phyloP scores from a whole-genome alignment of 257 asterid species.

The Salvia miltiorrhiza region DNA sequence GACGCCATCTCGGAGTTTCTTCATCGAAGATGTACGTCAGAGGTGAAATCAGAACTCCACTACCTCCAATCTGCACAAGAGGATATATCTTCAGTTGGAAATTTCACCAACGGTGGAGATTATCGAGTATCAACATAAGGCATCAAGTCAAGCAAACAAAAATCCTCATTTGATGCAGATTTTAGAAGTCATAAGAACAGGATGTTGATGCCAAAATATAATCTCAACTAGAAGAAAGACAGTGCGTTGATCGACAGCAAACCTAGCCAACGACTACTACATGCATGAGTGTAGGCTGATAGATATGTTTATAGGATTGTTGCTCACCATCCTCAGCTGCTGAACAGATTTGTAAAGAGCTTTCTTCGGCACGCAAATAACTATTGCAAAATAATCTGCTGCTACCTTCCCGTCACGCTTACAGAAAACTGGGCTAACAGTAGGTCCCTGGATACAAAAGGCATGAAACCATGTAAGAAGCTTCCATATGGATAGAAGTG shows the following conservation, averaged over 20 bases:
- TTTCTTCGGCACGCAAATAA: conserved; percentile 88
- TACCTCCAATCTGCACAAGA: conserved; percentile 86
- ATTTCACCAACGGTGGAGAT: not conserved
- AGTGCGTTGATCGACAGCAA: not conserved
- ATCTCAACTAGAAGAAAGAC: conserved; percentile 1
- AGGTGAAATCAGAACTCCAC: conserved; percentile 92
- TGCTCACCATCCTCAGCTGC: conserved; percentile 90
- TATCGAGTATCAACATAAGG: not conserved
- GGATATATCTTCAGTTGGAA: not conserved
- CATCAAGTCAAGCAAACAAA: no score
- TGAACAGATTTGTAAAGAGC: conserved; percentile 84
- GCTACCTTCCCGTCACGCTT: conserved; percentile 53
- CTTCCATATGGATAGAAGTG: not conserved
- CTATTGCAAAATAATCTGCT: conserved; percentile 79
- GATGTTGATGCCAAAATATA: not conserved
- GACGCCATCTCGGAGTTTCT: conserved; percentile 97
- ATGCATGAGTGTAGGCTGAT: conserved; percentile 2
- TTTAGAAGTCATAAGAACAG: not conserved
- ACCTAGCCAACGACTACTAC: conserved; percentile 1
- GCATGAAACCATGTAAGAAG: conserved; percentile 8
- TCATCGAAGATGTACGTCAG: conserved; percentile 91
- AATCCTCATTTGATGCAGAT: not conserved
- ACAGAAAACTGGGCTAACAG: conserved; percentile 82
- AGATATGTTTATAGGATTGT: not conserved
- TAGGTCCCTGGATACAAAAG: conserved; percentile 73